These are phyloP conservation scores for Lupinus albus DNA, from an alignment of 306 rosid genomes.

Conservation along the genomic window DNA sequence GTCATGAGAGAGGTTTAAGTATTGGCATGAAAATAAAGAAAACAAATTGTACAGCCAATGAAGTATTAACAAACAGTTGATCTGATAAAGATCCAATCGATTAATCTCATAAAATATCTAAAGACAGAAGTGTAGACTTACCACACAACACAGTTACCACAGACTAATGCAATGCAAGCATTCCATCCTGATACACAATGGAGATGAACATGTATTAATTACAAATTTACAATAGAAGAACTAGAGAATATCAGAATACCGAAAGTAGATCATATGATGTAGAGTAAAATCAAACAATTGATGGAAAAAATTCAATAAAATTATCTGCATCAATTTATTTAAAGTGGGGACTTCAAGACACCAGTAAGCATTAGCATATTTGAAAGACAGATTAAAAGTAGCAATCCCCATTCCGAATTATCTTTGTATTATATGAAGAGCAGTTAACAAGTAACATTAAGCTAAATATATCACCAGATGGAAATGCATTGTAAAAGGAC, in stretches of 20 bases:
- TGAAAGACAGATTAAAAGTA: background rate
- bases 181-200: slow-evolving; percentile 82
- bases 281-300: slow-evolving; percentile 11
- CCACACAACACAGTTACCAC: slow-evolving; percentile 95
- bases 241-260: slow-evolving; percentile 8
- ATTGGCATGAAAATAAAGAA: background rate
- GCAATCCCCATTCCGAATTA: background rate
- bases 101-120: slow-evolving; percentile 3
- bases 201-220: slow-evolving; percentile 30
- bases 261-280: background rate
- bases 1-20: no score
- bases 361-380: slow-evolving; percentile 11
- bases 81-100: slow-evolving; percentile 22
- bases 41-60: background rate
- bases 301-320: slow-evolving; percentile 14
- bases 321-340: slow-evolving; percentile 19
- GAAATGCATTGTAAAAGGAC: slow-evolving; percentile 7
- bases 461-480: slow-evolving; percentile 7
- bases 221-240: slow-evolving; percentile 42
- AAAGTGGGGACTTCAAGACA: background rate
- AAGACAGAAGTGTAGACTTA: slow-evolving; percentile 48
- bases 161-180: slow-evolving; percentile 91
- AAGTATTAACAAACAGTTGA: background rate
- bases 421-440: background rate
- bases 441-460: background rate